Percentiles rank a stretch among this genome's conserved stretches.
These are phyloP conservation scores for Pseudopithomyces maydicus DNA, from an alignment of 2,329 filamentous ascomycete species.

Conservation along the genomic window DNA sequence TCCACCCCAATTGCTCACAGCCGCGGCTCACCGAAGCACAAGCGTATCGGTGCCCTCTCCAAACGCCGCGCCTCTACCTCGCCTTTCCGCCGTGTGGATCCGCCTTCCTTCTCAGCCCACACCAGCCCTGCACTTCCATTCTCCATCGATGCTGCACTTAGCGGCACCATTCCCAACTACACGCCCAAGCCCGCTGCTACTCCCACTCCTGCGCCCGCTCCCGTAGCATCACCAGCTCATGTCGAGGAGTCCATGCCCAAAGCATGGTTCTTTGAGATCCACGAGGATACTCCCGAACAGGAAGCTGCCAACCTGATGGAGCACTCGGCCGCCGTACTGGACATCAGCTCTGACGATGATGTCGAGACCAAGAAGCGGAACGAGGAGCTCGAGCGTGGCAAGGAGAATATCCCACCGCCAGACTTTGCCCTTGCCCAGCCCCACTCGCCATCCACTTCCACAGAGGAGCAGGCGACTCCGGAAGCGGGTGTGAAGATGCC, in stretches of 20 bases:
- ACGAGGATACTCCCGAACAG: slow-evolving; percentile 89
- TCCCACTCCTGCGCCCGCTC: slow-evolving; percentile 34
- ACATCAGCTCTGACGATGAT: slow-evolving; percentile 90
- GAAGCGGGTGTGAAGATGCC: slow-evolving; percentile 32
- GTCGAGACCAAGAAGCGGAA: slow-evolving; percentile 60
- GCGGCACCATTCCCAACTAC: slow-evolving; percentile 72
- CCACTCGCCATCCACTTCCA: slow-evolving; percentile 3
- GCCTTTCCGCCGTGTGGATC: slow-evolving; percentile 73
- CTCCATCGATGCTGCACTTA: slow-evolving; percentile 82
- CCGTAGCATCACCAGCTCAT: slow-evolving; percentile 44
- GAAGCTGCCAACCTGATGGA: slow-evolving; percentile 92
- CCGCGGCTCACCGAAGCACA: slow-evolving; percentile 78
- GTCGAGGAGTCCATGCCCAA: slow-evolving; percentile 62
- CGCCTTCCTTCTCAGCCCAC: slow-evolving; percentile 63
- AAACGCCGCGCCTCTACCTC: slow-evolving; percentile 67
- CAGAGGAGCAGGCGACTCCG: slow-evolving; percentile 11
- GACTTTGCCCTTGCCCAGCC: slow-evolving; percentile 40
- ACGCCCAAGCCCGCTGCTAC: slow-evolving; percentile 48
- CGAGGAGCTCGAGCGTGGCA: slow-evolving; percentile 68
- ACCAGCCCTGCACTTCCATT: slow-evolving; percentile 65
- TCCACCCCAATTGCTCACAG: slow-evolving; percentile 54
- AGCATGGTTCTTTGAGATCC: slow-evolving; percentile 89
- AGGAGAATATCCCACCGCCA: slow-evolving; percentile 88
- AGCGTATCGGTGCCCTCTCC: slow-evolving; percentile 70
- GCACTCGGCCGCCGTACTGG: slow-evolving; percentile 83